Conservation (phyloP, 129 eudicot genomes). For the Logfia minima region DNA sequence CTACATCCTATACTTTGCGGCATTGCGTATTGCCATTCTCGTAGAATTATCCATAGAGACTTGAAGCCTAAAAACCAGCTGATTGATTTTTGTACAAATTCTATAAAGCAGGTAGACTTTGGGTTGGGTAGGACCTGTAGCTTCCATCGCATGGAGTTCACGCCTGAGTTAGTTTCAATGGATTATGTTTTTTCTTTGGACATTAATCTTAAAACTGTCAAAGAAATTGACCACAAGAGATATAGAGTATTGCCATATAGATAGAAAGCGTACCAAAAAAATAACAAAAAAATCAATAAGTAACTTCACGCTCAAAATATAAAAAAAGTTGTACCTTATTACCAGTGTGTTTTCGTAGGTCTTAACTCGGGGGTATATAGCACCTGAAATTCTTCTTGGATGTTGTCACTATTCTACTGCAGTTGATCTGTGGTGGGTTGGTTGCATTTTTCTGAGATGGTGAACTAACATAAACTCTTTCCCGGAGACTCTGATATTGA, state of each 20-base stretch:
- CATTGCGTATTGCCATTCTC: too few species aligned
- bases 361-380: slow-evolving; percentile 93
- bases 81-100: slow-evolving; percentile 78
- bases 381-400: slow-evolving; percentile 94
- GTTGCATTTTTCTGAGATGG: slow-evolving; percentile 99
- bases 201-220: neutral
- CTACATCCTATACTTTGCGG: too few species aligned
- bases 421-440: slow-evolving; percentile 95
- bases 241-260: neutral
- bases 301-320: neutral
- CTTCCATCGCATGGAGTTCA: slow-evolving; percentile 85
- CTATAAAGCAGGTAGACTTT: slow-evolving; percentile 88
- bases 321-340: neutral
- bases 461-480: slow-evolving; percentile 75
- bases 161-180: slow-evolving; percentile 62
- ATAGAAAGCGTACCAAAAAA: neutral
- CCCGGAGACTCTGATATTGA: slow-evolving; percentile 95
- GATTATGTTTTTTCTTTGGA: neutral
- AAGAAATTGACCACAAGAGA: neutral
- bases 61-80: too few species aligned
- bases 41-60: too few species aligned
- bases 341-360: slow-evolving; percentile 46
- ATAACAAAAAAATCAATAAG: neutral
- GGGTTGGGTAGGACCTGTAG: slow-evolving; percentile 96
- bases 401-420: slow-evolving; percentile 90